These are phyloP conservation scores for Pyrenophora teres DNA, from an alignment of 2,329 filamentous ascomycete species.

Conservation along the genomic window DNA sequence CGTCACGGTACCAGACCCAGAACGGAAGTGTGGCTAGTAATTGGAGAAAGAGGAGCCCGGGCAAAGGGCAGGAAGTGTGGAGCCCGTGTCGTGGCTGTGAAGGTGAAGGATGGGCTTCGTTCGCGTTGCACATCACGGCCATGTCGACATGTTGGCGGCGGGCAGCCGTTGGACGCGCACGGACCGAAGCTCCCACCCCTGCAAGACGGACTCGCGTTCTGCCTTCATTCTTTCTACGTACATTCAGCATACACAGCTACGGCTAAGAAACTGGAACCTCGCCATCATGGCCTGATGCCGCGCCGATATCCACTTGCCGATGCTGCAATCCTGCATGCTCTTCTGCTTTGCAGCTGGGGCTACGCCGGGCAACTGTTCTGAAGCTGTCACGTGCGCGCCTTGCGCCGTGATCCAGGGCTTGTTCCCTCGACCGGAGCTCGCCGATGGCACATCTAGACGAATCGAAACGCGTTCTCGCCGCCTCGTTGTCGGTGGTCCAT, in stretches of 20 bases:
- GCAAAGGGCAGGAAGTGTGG: slow-evolving; percentile 22
- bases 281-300: slow-evolving; percentile 33
- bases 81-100: slow-evolving; percentile 7
- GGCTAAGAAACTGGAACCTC: slow-evolving; percentile 10
- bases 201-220: not conserved
- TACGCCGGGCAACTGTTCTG: slow-evolving; percentile 10
- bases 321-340: slow-evolving; percentile 9
- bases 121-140: not conserved
- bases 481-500: slow-evolving; percentile 26
- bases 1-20: slow-evolving; percentile 20
- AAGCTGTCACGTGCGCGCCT: slow-evolving; percentile 30
- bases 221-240: slow-evolving; percentile 7
- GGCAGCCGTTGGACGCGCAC: slow-evolving; percentile 9
- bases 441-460: slow-evolving; percentile 40
- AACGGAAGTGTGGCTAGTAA: slow-evolving; percentile 19
- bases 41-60: slow-evolving; percentile 15
- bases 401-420: slow-evolving; percentile 23
- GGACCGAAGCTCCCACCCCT: slow-evolving; percentile 7
- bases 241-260: not conserved
- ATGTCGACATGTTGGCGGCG: slow-evolving; percentile 12
- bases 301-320: slow-evolving; percentile 18
- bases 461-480: slow-evolving; percentile 30
- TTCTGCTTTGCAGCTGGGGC: slow-evolving; percentile 6
- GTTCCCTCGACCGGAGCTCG: slow-evolving; percentile 37
- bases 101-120: slow-evolving; percentile 8